Evolutionary conservation across 306 rosid species (phyloP), one percentile per base, ranked within the genome.

Genomic region (Hippophae tibetana): DNA sequence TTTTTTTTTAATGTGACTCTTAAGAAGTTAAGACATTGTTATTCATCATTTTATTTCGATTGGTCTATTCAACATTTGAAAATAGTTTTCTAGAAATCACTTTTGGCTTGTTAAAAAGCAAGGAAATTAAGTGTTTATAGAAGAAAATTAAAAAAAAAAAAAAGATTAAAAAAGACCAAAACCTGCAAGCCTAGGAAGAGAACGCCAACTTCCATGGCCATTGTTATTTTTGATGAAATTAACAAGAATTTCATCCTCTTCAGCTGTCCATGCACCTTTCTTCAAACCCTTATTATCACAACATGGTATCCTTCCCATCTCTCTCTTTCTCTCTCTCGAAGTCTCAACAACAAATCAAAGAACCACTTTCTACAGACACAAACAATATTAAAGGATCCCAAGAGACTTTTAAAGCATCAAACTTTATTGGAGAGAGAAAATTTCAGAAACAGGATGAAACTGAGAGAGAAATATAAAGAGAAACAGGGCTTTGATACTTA

Each of bases 191-290:
- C 84, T 86, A 12, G 99, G 99, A 31, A 93, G 99, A 70, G 85
- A 77, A 66, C 97, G 83, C 99, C 99, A 89, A 78, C 99, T 93
- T 52, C 99, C 99, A 69, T 93, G 97, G 53, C 99, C 99, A 59
- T 90, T 89, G 67, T 93, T 86, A 9, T 86, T 77, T 57, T 74
- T 86, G 62, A 93, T 93, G 71, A 47, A 93, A 27, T 77, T 66
- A 11, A 84, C 79, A 55, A 93, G 95, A 72, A 77, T 43, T 73
- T 89, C 94, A 70, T 93, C 99, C 60, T 93, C 99, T 65, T 93
- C 99, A 48, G 80, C 26, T 5, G 94, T 77, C 99, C 97, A 93
- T 3, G 99, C 97, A 56, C 99, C 99, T 71, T 81, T 89, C 90
- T 93, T 93, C 85, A 93, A 60, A 5, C 95, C 95, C 72, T 10